A percentile compares a stretch with the other conserved stretches of the same genome.
Evolutionary conservation across 2,329 filamentous ascomycete genomes (phyloP).

Genomic region (Mollisia scopiformis): DNA sequence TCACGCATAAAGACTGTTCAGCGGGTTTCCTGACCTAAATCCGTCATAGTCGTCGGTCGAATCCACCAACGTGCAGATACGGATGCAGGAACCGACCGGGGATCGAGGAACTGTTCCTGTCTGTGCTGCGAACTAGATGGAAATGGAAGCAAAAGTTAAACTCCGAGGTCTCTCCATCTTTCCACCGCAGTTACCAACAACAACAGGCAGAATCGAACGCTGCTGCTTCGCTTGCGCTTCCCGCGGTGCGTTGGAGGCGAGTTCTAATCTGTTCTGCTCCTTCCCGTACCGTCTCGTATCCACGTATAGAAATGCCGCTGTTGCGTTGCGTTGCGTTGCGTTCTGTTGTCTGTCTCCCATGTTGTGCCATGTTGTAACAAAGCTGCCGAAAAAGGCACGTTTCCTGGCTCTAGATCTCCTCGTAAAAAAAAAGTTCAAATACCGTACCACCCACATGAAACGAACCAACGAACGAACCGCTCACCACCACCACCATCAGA

Average conservation of each 20-base stretch:
- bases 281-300: background rate
- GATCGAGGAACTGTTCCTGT: background rate
- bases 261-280: background rate
- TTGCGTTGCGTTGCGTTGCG: background rate
- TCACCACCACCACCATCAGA: background rate
- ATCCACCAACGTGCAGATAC: background rate
- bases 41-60: background rate
- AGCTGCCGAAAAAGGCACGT: background rate
- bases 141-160: background rate
- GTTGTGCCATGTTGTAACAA: background rate
- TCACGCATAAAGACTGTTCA: background rate
- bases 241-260: background rate
- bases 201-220: background rate
- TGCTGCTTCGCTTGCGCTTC: background rate
- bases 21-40: background rate
- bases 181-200: too few relatives aligned
- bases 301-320: background rate
- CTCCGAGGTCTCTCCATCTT: background rate
- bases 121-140: background rate
- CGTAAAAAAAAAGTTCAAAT: background rate
- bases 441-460: constrained; percentile 9
- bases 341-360: background rate
- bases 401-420: background rate
- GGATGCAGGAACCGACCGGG: background rate
- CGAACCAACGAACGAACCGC: background rate